phyloP scores from a whole-genome alignment of 768 basidiomycete species.

The Phallus indusiatus region DNA sequence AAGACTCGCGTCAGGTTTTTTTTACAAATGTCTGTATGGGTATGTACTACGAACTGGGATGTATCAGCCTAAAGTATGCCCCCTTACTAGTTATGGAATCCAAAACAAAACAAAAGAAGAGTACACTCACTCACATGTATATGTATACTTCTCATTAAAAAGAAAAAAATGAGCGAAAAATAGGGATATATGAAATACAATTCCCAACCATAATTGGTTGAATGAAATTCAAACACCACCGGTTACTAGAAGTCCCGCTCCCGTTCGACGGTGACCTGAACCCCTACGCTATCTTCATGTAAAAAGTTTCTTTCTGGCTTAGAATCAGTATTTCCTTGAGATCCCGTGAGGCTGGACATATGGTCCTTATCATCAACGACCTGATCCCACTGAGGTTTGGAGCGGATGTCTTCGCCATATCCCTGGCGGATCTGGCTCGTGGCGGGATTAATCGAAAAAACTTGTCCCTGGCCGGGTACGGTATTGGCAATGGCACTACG shows the following conservation, averaged over 20 bases:
- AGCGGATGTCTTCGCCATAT: constrained; percentile 17
- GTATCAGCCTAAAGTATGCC: too few relatives aligned
- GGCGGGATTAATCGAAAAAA: constrained; percentile 16
- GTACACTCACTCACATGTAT: too few relatives aligned
- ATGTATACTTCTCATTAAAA: too few relatives aligned
- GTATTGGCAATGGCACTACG: constrained; percentile 26
- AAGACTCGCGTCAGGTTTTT: too few relatives aligned
- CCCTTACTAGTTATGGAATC: too few relatives aligned
- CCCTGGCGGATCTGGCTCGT: not conserved
- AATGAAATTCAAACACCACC: too few relatives aligned
- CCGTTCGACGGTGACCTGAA: constrained; percentile 49
- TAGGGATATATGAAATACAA: too few relatives aligned
- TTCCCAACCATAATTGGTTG: too few relatives aligned
- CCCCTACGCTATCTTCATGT: constrained; percentile 27
- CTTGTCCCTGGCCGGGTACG: constrained; percentile 13
- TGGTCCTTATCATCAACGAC: constrained; percentile 32
- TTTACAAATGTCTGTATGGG: too few relatives aligned
- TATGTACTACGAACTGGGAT: too few relatives aligned
- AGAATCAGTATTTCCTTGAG: not conserved
- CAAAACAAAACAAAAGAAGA: too few relatives aligned
- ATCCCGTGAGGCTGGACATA: constrained; percentile 30
- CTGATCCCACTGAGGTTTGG: constrained; percentile 20
- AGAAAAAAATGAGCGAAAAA: too few relatives aligned
- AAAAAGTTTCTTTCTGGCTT: constrained; percentile 21
- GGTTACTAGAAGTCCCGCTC: constrained; percentile 44